Evolutionary conservation across 2,329 filamentous ascomycete species (phyloP).

Genomic region (Verticillium alfalfae): DNA sequence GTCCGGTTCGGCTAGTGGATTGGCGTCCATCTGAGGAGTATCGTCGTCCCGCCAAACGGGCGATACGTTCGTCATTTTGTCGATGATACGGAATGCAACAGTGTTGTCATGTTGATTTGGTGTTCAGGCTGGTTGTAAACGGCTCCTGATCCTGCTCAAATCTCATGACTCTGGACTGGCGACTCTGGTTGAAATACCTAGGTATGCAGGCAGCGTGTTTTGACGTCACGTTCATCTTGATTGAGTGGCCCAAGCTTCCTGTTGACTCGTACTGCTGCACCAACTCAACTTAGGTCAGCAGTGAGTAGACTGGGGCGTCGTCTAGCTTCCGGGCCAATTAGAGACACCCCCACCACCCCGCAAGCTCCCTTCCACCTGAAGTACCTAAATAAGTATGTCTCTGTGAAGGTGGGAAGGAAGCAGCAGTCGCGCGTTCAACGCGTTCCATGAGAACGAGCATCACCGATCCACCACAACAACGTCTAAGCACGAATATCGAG

Average conservation of each 20-base stretch:
- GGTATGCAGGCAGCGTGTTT: background rate
- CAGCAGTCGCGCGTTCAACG: background rate
- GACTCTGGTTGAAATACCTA: background rate
- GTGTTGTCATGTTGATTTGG: no score
- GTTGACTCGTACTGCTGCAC: background rate
- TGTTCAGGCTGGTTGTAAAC: no score
- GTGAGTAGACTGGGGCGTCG: no score
- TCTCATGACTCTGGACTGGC: no score
- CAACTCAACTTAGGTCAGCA: background rate
- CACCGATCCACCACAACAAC: background rate
- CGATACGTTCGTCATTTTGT: background rate
- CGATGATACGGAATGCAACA: background rate
- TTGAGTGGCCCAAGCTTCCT: background rate
- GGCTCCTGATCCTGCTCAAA: background rate
- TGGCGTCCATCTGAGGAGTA: background rate
- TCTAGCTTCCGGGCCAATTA: no score
- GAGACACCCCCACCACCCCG: background rate
- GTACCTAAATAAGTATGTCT: no score
- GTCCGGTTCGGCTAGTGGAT: no score
- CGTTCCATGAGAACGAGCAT: background rate
- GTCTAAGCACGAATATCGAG: background rate
- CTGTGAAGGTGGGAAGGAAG: background rate
- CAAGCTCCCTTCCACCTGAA: background rate
- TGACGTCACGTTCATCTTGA: background rate
- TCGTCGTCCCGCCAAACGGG: slow-evolving; percentile 1